Base-by-base conservation (phyloP, 1,139 yeast species). In the Pichia sp. region DNA sequence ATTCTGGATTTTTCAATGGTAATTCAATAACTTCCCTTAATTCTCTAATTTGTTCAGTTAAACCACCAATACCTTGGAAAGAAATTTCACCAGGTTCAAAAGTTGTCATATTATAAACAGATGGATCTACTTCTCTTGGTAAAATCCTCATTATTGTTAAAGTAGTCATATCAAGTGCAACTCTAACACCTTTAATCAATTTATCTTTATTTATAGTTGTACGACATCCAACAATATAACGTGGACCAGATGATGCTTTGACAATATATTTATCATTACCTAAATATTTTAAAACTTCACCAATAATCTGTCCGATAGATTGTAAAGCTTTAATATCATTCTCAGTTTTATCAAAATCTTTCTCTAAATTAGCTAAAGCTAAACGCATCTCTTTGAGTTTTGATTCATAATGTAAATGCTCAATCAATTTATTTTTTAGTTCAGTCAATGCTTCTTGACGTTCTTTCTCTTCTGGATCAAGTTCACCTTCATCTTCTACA, bases 121-220 rank as follows among this genome's bases (percentile, higher is more conserved):
- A 72, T 19, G 99, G 99, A 64, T 93, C 98, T 38, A 94, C 97
- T 63, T 93, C 99, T 56, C 99, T 77, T 22, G 99, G 98, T 56
- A 93, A 72, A 40, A 93, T 82, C 57, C 98, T 77, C 99, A 93
- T 93, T 50, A 93, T 91, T 15, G 99, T 93, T 54, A 93, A 72
- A 1, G 99, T 93, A 15, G 98, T 93, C 85, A 93, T 93, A 63
- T 93, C 99, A 52, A 93, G 72, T 17, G 97, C 91, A 38, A 93
- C 99, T 58, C 99, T 76, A 18, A 89, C 91, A 36, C 98, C 98
- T 62, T 89, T 94, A 64, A 85, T 82, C 57, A 93, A 72, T 47
- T 74, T 76, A 35, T 81, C 84, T 56, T 84, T 81, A 59, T 83
- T 84, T 59, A 93, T 86, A 35, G 95, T 84, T 62, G 88, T 88